phyloP scores from a whole-genome alignment of 495 filamentous ascomycete species.

The Entonaema liquescens region DNA sequence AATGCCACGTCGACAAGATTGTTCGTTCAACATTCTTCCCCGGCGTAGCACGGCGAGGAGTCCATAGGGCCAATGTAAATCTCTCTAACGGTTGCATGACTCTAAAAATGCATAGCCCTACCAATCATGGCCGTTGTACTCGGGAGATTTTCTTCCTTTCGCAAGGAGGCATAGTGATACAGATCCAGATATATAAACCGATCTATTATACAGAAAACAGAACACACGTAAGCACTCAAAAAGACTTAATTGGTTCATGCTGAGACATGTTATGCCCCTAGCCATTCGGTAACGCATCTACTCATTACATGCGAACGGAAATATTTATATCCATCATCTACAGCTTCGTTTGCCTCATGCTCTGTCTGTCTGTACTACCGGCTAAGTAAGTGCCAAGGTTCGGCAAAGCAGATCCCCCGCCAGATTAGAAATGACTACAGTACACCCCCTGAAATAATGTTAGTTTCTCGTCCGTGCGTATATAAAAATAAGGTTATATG shows the following conservation, averaged over 20 bases:
- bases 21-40: slow-evolving; percentile 6
- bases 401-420: slow-evolving; percentile 22
- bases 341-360: background rate
- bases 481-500: no score
- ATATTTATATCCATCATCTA: slow-evolving; percentile 5
- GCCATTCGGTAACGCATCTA: slow-evolving; percentile 1
- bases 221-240: slow-evolving; percentile 12
- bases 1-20: slow-evolving; percentile 23
- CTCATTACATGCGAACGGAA: background rate
- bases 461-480: background rate
- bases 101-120: slow-evolving; percentile 23
- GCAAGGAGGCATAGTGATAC: slow-evolving; percentile 12
- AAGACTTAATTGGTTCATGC: slow-evolving; percentile 13
- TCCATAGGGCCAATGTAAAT: background rate
- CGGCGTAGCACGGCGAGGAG: slow-evolving; percentile 4
- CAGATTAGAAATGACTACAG: background rate
- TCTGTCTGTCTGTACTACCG: background rate
- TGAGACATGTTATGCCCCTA: slow-evolving; percentile 21
- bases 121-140: slow-evolving; percentile 6
- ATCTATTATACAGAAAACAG: background rate
- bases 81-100: slow-evolving; percentile 14
- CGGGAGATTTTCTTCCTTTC: slow-evolving; percentile 36
- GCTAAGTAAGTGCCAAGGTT: slow-evolving; percentile 23
- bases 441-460: background rate
- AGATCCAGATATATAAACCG: slow-evolving; percentile 18